phyloP scores from a whole-genome alignment of 192 early-diverging fungal genomes.

The Diversispora eburnea region DNA sequence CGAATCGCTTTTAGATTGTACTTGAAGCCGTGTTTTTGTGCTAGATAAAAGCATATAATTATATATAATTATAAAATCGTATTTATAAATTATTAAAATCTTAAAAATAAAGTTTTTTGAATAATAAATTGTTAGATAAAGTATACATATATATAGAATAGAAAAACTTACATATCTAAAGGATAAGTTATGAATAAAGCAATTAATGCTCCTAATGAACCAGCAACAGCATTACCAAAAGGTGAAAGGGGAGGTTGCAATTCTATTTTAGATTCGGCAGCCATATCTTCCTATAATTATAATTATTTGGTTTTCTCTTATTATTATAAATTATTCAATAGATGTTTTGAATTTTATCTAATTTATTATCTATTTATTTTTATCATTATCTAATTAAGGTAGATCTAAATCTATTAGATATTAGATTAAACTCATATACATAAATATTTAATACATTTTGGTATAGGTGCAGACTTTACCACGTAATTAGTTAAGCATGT shows the following conservation, averaged over 20 bases:
- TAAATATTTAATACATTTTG: no score
- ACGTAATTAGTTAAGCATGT: no score
- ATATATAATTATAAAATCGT: background rate
- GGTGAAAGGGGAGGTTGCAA: slow-evolving; percentile 57
- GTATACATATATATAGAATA: background rate
- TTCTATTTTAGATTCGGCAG: background rate
- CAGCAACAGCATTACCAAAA: slow-evolving; percentile 88
- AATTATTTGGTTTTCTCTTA: no score
- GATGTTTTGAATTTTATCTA: no score
- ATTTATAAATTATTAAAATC: background rate
- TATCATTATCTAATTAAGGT: no score
- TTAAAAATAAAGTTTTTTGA: background rate
- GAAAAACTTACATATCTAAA: slow-evolving; percentile 80
- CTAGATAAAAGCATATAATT: slow-evolving; percentile 34
- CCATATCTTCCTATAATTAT: background rate
- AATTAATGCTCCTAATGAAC: slow-evolving; percentile 86
- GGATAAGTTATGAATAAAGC: slow-evolving; percentile 91
- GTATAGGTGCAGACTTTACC: no score
- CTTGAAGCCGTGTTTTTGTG: slow-evolving; percentile 95
- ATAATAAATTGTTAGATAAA: background rate
- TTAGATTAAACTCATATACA: no score
- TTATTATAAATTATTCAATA: no score
- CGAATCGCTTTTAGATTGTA: slow-evolving; percentile 65
- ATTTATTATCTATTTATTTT: no score
- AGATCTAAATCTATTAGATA: no score